phyloP scores from a whole-genome alignment of 257 asterid species.

The Solanum sitiens region DNA sequence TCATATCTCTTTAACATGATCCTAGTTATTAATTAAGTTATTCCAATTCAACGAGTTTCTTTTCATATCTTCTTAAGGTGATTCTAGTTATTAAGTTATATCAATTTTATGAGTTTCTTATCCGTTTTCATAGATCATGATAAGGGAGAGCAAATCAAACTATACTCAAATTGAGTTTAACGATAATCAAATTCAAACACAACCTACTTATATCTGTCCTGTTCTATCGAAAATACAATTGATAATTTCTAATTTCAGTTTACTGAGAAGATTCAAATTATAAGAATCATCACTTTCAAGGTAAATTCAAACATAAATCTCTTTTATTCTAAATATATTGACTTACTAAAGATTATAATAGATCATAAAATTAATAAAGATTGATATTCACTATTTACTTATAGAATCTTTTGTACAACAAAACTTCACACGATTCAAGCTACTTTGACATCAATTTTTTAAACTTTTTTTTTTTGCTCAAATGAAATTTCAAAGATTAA shows the following conservation, averaged over 20 bases:
- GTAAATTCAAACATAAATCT: too few species aligned
- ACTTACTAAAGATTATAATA: neutral
- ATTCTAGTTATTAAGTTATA: too few species aligned
- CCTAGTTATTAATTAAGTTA: neutral
- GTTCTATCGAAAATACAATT: too few species aligned
- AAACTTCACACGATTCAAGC: neutral
- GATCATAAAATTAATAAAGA: too few species aligned
- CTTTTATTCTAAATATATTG: too few species aligned
- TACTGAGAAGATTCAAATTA: neutral
- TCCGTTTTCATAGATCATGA: too few species aligned
- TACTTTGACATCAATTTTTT: neutral
- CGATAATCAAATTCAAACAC: neutral
- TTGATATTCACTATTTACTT: neutral
- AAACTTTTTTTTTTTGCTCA: too few species aligned
- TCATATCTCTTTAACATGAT: neutral
- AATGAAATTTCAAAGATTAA: neutral
- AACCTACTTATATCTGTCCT: too few species aligned
- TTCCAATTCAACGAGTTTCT: neutral
- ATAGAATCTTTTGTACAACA: too few species aligned
- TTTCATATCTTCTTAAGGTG: neutral
- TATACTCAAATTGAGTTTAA: neutral
- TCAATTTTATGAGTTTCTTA: neutral
- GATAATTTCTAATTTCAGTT: too few species aligned
- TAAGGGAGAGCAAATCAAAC: neutral
- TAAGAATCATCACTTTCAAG: too few species aligned